Conservation (phyloP, 805 yeast genomes). For the Starmerella apis region DNA sequence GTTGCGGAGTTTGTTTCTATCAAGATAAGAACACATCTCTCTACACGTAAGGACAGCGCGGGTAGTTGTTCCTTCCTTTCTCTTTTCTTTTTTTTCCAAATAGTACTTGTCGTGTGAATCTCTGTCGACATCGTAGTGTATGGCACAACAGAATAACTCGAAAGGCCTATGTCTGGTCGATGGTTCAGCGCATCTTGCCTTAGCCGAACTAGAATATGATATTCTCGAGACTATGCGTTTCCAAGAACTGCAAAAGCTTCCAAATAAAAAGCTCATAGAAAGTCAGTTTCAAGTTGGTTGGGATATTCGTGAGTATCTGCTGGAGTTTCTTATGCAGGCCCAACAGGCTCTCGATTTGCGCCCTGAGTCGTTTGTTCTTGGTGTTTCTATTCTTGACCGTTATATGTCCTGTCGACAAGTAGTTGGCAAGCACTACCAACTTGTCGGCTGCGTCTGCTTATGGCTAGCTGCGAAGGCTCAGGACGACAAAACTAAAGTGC, state of each 20-base stretch:
- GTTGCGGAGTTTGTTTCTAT: neutral
- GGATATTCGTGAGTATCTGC: constrained; percentile 57
- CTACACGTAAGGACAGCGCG: neutral
- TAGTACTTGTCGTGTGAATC: neutral
- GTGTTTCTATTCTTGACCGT: constrained; percentile 72
- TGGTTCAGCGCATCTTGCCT: constrained; percentile 22
- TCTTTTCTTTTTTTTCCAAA: neutral
- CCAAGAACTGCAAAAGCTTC: constrained; percentile 29
- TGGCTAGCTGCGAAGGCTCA: constrained; percentile 87
- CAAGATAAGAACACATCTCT: neutral
- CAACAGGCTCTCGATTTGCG: constrained; percentile 50
- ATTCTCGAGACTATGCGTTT: constrained; percentile 14
- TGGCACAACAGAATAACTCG: neutral
- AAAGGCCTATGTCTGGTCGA: constrained; percentile 7
- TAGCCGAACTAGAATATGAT: constrained; percentile 24
- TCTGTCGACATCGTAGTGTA: neutral
- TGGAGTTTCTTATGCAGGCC: constrained; percentile 66
- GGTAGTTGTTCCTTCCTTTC: constrained; percentile 1
- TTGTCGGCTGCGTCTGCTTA: constrained; percentile 81
- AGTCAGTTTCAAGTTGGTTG: constrained; percentile 83
- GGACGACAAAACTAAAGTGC: constrained; percentile 64
- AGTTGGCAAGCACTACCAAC: constrained; percentile 73
- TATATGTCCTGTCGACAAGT: constrained; percentile 84
- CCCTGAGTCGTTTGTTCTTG: constrained; percentile 57
- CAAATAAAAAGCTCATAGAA: constrained; percentile 55